These are phyloP conservation scores for Citrus maxima DNA, from an alignment of 345 rosid species.

Conservation along the genomic window DNA sequence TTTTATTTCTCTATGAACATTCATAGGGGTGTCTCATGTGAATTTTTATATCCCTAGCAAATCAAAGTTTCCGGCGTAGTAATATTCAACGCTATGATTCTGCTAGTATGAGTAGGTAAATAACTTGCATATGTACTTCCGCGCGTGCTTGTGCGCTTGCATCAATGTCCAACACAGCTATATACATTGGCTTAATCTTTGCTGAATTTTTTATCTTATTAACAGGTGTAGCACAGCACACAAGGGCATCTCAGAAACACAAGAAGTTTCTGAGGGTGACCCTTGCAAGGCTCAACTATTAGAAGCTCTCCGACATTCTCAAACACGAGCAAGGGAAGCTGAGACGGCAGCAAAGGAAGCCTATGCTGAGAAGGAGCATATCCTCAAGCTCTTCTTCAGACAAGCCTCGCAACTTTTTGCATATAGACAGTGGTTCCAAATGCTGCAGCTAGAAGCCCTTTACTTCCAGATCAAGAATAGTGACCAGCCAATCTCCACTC, in stretches of 20 bases:
- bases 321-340: conserved; percentile 97
- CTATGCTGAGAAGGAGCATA: conserved; percentile 74
- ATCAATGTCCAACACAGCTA: background rate
- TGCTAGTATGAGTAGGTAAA: background rate
- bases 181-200: background rate
- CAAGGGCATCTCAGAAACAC: conserved; percentile 27
- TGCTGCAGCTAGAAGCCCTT: conserved; percentile 77
- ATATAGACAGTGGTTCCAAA: conserved; percentile 85
- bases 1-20: background rate
- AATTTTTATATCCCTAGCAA: background rate
- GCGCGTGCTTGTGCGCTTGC: too few relatives aligned
- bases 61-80: background rate
- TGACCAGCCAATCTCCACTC: conserved; percentile 42
- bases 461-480: conserved; percentile 57
- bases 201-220: conserved; percentile 18
- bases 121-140: background rate
- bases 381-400: conserved; percentile 72
- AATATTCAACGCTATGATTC: background rate
- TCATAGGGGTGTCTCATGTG: background rate
- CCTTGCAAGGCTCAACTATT: conserved; percentile 68
- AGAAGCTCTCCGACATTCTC: conserved; percentile 90
- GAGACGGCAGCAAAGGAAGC: conserved; percentile 86
- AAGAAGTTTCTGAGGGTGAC: conserved; percentile 34
- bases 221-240: conserved; percentile 15
- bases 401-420: conserved; percentile 96